Conservation (phyloP, 148 eudicot species). For the Simmondsia chinensis region DNA sequence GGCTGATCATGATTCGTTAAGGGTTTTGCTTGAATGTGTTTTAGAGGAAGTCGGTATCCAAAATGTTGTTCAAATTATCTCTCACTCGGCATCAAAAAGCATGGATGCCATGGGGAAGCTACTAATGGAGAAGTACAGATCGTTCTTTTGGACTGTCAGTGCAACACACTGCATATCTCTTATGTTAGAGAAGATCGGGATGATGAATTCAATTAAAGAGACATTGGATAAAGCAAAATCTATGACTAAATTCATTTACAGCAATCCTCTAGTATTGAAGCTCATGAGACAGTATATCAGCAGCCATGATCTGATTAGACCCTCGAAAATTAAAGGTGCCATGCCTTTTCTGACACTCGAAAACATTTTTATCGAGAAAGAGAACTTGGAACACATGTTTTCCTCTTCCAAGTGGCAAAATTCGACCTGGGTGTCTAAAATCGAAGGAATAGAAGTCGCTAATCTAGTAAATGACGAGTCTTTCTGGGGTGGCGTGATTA, state of each 20-base stretch:
- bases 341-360: slow-evolving; percentile 45
- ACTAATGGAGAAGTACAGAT: slow-evolving; percentile 34
- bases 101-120: slow-evolving; percentile 35
- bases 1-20: too few relatives aligned
- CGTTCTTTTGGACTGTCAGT: slow-evolving; percentile 58
- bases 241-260: slow-evolving; percentile 40
- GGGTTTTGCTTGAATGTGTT: slow-evolving; percentile 45
- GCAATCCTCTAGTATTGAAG: slow-evolving; percentile 19
- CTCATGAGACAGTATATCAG: slow-evolving; percentile 25
- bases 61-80: slow-evolving; percentile 58
- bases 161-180: slow-evolving; percentile 46
- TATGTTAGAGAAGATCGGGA: slow-evolving; percentile 41
- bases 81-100: slow-evolving; percentile 28
- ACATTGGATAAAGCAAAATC: slow-evolving; percentile 36
- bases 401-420: slow-evolving; percentile 34
- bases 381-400: slow-evolving; percentile 28
- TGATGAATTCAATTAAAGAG: slow-evolving; percentile 14
- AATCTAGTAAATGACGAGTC: slow-evolving; percentile 15
- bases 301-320: slow-evolving; percentile 27
- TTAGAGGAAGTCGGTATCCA: slow-evolving; percentile 43
- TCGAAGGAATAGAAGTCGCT: slow-evolving; percentile 24
- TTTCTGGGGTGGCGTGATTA: slow-evolving; percentile 20
- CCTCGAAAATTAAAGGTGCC: slow-evolving; percentile 29
- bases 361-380: slow-evolving; percentile 27
- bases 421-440: slow-evolving; percentile 21